Conservation (phyloP, 257 asterid genomes). For the Plantago ovata region DNA sequence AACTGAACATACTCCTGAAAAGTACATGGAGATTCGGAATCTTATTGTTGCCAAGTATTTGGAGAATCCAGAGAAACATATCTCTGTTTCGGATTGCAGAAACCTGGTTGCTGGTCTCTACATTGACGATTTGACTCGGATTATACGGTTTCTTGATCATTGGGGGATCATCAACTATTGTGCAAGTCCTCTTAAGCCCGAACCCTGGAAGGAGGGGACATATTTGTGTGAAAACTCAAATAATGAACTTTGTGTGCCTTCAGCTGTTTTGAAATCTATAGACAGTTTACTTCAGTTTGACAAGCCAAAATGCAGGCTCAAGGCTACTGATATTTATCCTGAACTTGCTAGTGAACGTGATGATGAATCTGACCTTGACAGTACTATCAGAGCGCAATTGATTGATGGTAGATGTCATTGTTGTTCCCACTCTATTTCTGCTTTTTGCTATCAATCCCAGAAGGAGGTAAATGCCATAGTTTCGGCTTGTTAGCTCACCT, state of each 20-base stretch:
- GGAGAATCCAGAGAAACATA: conserved; percentile 78
- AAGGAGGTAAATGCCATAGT: conserved; percentile 62
- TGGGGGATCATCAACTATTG: conserved; percentile 98
- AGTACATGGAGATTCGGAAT: conserved; percentile 88
- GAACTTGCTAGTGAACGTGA: conserved; percentile 47
- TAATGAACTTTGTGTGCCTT: conserved; percentile 79
- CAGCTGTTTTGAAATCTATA: conserved; percentile 76
- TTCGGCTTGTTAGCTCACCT: neutral
- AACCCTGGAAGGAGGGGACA: conserved; percentile 51
- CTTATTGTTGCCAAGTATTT: conserved; percentile 81
- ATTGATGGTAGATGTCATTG: conserved; percentile 64
- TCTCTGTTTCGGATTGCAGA: conserved; percentile 65
- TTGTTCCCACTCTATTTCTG: conserved; percentile 64
- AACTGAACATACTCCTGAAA: conserved; percentile 83
- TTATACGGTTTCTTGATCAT: conserved; percentile 87
- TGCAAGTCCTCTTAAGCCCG: conserved; percentile 55
- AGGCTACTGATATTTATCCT: conserved; percentile 77
- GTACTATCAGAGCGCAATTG: conserved; percentile 62
- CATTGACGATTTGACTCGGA: conserved; percentile 68
- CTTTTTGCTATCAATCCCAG: conserved; percentile 75
- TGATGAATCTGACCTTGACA: conserved; percentile 61
- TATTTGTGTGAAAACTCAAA: conserved; percentile 66
- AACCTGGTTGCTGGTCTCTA: conserved; percentile 59
- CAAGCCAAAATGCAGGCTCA: conserved; percentile 78
- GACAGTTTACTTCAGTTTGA: conserved; percentile 93